These are phyloP conservation scores for Phaeosphaeriaceae sp. DNA, from an alignment of 2,329 filamentous ascomycete genomes.

Conservation along the genomic window DNA sequence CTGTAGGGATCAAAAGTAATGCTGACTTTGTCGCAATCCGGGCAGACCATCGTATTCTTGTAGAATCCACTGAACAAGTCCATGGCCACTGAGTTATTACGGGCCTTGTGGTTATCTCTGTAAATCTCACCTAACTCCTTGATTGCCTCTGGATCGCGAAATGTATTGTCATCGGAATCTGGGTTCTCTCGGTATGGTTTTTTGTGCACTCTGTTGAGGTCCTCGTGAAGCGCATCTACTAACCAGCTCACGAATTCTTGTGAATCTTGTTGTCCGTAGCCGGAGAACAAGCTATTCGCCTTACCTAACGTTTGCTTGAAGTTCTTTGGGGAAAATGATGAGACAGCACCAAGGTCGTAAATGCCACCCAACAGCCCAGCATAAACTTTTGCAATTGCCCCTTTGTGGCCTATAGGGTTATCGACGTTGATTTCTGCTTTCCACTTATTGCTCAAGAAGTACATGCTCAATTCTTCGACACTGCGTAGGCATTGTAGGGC, in stretches of 20 bases:
- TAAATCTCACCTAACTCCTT: constrained; percentile 84
- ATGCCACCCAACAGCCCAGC: constrained; percentile 77
- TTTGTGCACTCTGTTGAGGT: constrained; percentile 89
- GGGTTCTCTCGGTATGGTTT: constrained; percentile 98
- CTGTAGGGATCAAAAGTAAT: constrained; percentile 99
- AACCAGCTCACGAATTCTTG: constrained; percentile 97
- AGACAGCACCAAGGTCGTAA: constrained; percentile 70
- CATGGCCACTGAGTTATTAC: constrained; percentile 93
- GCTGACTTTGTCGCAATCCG: constrained; percentile 90
- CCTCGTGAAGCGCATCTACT: constrained; percentile 92
- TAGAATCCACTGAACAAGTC: constrained; percentile 98
- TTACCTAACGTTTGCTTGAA: constrained; percentile 85
- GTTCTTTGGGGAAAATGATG: constrained; percentile 76
- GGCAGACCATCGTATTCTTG: constrained; percentile 95
- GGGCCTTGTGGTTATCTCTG: constrained; percentile 87
- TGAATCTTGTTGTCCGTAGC: constrained; percentile 95
- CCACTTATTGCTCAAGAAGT: constrained; percentile 75
- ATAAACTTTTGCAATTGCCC: constrained; percentile 86
- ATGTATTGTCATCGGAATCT: constrained; percentile 96
- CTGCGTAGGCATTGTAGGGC: constrained; percentile 93
- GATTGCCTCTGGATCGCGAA: constrained; percentile 80
- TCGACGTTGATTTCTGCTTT: constrained; percentile 80
- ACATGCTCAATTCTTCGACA: constrained; percentile 90
- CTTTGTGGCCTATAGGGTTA: constrained; percentile 86
- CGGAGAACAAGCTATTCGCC: constrained; percentile 84